Evolutionary conservation across 176 grass and related monocot genomes (phyloP), one percentile per base, ranked within the genome.

Genomic region (Triticum monococcum): DNA sequence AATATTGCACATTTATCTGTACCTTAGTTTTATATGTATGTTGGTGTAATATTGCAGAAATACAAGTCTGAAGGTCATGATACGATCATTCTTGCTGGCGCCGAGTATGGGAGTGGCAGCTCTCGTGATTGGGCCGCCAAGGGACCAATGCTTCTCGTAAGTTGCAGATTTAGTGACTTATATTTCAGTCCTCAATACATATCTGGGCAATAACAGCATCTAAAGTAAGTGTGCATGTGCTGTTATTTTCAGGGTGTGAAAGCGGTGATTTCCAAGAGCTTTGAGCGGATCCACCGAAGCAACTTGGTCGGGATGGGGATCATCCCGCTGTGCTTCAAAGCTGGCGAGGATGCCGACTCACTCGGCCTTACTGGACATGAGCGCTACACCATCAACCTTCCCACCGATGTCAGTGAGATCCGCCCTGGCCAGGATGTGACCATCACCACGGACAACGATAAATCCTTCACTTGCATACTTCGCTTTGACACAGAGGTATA

Each of bases 81-180:
- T 60, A 98, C 97, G 1, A 91, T 98, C 7, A 81, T 98, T 92
- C 82, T 98, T 20, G 94, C 97, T 90, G 97, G 97, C 18, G 92
- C 97, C 18, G 97, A 98, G 79, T 98, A 98, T 14, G 97, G 97
- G 68, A 98, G 97, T 20, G 97, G 97, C 76, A 98, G 97, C 73
- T 98, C 97, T 74, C 94, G 97, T 75, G 97, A 98, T 86, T 98
- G 97, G 97, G 97, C 94, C 87, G 97, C 97, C 12, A 96, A 98
- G 82, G 97, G 97, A 10, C 97, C 97, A 17, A 96, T 96, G 97
- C 87, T 99, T 35, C 90, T 99, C 50, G 97, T 88, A 74, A 87
- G 87, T 90, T 68, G 67, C 62, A 79, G 63, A 52, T 26, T 84
- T 26, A 32, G 7, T 5, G 12, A 3, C 45, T 50, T 61, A 6